Evolutionary conservation across 2,329 filamentous ascomycete genomes (phyloP).

Genomic region (Pseudogymnoascus sp.): DNA sequence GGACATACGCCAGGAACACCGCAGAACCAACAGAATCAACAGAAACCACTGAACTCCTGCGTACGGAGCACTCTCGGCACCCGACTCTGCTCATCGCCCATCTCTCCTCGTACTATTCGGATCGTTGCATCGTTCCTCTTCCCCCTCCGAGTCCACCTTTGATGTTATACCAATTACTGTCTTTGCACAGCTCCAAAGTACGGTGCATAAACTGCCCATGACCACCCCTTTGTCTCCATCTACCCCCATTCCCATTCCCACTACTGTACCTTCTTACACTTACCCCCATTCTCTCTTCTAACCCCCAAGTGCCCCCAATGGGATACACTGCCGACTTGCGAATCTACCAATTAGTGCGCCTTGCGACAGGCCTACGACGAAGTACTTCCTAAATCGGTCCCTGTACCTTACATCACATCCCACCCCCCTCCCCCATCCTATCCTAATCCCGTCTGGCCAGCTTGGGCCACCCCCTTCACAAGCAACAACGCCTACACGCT

Average conservation of each 20-base stretch:
- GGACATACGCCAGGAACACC: neutral
- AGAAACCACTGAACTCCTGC: neutral
- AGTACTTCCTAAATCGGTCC: neutral
- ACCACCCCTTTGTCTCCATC: neutral
- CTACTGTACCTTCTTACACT: neutral
- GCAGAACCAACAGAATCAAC: neutral
- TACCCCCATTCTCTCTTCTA: neutral
- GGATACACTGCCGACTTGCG: neutral
- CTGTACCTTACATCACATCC: neutral
- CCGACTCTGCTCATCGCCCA: neutral
- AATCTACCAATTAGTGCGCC: neutral
- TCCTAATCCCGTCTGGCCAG: neutral
- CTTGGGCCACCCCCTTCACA: neutral
- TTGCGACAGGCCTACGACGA: neutral
- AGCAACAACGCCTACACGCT: neutral
- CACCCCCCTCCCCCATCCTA: neutral
- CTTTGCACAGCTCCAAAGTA: neutral
- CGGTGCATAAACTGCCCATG: neutral
- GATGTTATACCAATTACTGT: neutral
- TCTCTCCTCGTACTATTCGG: neutral
- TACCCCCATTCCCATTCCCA: neutral
- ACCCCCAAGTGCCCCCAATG: neutral
- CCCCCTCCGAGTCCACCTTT: neutral
- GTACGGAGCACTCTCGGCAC: neutral
- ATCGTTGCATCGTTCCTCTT: neutral